These are phyloP conservation scores for Ganoderma multipileum DNA, from an alignment of 1,284 basidiomycete species.

Conservation along the genomic window DNA sequence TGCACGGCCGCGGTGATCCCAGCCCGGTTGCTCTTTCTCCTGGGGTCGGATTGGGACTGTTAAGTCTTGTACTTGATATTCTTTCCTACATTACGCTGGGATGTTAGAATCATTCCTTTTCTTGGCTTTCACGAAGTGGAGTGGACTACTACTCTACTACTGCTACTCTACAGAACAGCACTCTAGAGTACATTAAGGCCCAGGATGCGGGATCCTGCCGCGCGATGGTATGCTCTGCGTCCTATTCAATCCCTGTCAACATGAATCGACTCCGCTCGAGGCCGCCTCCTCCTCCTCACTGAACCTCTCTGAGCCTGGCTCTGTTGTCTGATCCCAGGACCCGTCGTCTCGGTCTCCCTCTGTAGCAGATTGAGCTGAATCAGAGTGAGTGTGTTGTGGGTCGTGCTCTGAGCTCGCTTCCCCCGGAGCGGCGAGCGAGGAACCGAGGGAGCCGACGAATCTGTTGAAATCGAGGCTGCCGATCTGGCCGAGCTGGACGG, in stretches of 20 bases:
- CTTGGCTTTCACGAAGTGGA: neutral
- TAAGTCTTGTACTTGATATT: neutral
- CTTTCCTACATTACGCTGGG: neutral
- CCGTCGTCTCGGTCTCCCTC: neutral
- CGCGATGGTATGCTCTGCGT: neutral
- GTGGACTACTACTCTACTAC: neutral
- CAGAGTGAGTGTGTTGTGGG: neutral
- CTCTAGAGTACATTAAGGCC: neutral
- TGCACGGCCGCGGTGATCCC: neutral
- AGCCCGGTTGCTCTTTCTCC: too few relatives aligned
- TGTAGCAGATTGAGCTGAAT: neutral
- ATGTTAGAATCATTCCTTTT: neutral
- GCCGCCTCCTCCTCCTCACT: neutral
- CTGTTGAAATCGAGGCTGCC: slow-evolving; percentile 14
- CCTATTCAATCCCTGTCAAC: neutral
- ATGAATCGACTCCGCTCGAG: neutral
- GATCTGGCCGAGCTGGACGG: slow-evolving; percentile 6
- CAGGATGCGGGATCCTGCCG: neutral
- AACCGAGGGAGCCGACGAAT: slow-evolving; percentile 2
- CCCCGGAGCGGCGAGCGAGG: slow-evolving; percentile 7
- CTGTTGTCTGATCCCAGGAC: neutral
- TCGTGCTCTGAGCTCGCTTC: neutral
- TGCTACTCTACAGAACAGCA: neutral
- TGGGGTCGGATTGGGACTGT: neutral
- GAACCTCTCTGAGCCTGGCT: neutral